A percentile compares a stretch with the other conserved stretches of the same genome.
Conservation (phyloP, 306 rosid species). For the Vigna angularis region DNA sequence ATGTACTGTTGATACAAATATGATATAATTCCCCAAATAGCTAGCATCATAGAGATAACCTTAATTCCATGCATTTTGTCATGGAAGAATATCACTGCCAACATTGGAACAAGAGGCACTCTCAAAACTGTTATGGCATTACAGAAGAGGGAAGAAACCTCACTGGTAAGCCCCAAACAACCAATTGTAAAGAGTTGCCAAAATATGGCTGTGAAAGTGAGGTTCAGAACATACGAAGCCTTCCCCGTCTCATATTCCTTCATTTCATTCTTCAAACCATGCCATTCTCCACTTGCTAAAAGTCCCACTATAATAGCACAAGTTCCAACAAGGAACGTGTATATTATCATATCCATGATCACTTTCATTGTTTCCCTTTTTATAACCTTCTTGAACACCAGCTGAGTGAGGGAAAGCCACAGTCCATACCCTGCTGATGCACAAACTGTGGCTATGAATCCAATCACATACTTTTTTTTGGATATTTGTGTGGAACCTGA, state of each 20-base stretch:
- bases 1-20: constrained; percentile 49
- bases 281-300: constrained; percentile 53
- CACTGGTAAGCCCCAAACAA: constrained; percentile 42
- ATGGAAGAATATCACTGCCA: constrained; percentile 44
- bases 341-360: constrained; percentile 44
- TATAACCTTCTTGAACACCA: constrained; percentile 38
- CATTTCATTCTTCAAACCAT: constrained; percentile 37
- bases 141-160: constrained; percentile 44
- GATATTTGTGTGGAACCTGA: constrained; percentile 10
- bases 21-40: constrained; percentile 44
- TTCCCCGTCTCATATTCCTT: constrained; percentile 42
- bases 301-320: constrained; percentile 32
- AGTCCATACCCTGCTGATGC: constrained; percentile 50
- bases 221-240: constrained; percentile 34
- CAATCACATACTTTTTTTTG: constrained; percentile 38
- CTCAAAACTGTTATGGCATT: constrained; percentile 44
- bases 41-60: constrained; percentile 45
- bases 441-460: constrained; percentile 45
- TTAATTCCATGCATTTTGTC: constrained; percentile 49
- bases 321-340: constrained; percentile 17
- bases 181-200: constrained; percentile 46
- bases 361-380: constrained; percentile 35
- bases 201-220: constrained; percentile 35
- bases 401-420: constrained; percentile 39
- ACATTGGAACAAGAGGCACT: constrained; percentile 43